Percentiles rank a stretch among this genome's conserved stretches.
Conservation (phyloP, 1,284 basidiomycete genomes). For the Boletus semigastroideus region DNA sequence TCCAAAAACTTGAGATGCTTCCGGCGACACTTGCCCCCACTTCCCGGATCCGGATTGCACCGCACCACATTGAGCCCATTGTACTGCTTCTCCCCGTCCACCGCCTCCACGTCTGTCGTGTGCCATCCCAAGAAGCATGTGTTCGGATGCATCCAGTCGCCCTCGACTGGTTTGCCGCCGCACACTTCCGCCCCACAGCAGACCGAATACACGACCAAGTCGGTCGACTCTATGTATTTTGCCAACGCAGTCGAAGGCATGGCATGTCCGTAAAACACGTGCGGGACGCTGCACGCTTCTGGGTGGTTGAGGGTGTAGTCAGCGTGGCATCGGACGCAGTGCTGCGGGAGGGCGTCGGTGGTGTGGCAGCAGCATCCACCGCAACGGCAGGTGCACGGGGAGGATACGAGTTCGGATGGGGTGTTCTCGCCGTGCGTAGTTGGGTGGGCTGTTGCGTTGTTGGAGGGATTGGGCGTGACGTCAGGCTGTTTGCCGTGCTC, state of each 20-base stretch:
- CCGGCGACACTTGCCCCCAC: too few species aligned
- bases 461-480: too few species aligned
- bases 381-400: slow-evolving; percentile 6
- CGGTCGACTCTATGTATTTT: too few species aligned
- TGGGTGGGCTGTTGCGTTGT: too few species aligned
- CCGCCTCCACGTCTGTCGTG: neutral
- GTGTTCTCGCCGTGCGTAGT: too few species aligned
- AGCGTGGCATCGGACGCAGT: slow-evolving; percentile 8
- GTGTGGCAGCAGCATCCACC: slow-evolving; percentile 8
- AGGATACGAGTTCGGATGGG: neutral
- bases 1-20: too few species aligned
- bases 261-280: neutral
- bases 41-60: too few species aligned
- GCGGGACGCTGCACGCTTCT: slow-evolving; percentile 4
- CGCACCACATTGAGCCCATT: too few species aligned
- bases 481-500: too few species aligned
- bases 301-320: slow-evolving; percentile 3
- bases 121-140: neutral
- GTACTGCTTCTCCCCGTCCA: neutral
- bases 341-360: neutral
- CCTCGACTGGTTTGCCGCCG: neutral
- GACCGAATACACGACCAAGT: neutral
- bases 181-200: slow-evolving; percentile 1
- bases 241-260: neutral
- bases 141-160: neutral